Percentiles rank a stretch among this genome's conserved stretches.
phyloP scores from a whole-genome alignment of 1,139 yeast genomes.

The Kluyveromyces sp. region DNA sequence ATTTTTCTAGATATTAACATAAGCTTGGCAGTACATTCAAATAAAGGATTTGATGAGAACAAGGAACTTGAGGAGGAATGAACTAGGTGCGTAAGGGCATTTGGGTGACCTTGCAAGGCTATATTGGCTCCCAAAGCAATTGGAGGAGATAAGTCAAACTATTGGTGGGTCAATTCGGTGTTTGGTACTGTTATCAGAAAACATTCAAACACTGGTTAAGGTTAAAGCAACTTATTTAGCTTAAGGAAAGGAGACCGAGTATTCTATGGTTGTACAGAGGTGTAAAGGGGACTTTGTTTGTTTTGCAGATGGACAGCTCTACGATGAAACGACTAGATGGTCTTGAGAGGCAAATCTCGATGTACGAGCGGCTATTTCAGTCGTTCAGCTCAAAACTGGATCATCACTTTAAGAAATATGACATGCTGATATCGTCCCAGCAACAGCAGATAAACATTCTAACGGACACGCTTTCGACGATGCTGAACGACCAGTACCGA shows the following conservation, averaged over 20 bases:
- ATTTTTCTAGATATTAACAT: neutral
- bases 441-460: constrained; percentile 30
- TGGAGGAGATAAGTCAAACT: too few relatives aligned
- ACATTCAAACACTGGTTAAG: neutral
- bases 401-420: constrained; percentile 30
- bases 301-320: neutral
- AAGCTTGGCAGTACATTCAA: neutral
- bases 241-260: neutral
- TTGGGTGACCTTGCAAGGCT: too few relatives aligned
- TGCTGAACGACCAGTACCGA: constrained; percentile 27
- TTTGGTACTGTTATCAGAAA: neutral
- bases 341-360: constrained; percentile 25
- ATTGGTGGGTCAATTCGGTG: neutral
- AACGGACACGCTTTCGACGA: constrained; percentile 21
- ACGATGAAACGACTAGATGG: constrained; percentile 19
- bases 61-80: neutral
- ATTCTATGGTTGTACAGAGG: neutral
- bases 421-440: constrained; percentile 25
- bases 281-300: neutral
- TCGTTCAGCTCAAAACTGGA: constrained; percentile 28
- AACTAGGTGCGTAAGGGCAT: too few relatives aligned
- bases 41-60: neutral
- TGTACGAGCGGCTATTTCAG: constrained; percentile 30
- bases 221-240: neutral
- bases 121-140: too few relatives aligned